A percentile compares a stretch with the other conserved stretches of the same genome.
phyloP scores from a whole-genome alignment of 352 stramenopile genomes.

The Pythium pyrilobum region DNA sequence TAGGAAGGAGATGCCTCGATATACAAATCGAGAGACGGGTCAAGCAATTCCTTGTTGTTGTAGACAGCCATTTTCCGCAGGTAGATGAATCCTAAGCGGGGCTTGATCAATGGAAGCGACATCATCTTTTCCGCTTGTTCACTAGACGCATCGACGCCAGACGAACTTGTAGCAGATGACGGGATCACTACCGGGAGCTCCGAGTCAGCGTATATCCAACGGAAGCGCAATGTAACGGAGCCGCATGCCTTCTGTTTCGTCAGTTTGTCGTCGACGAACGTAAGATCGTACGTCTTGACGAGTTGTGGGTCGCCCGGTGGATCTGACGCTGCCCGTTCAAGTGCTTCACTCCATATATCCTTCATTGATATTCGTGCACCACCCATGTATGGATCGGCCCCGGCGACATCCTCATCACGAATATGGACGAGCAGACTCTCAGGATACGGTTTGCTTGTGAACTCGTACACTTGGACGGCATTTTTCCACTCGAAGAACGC shows the following conservation, averaged over 20 bases:
- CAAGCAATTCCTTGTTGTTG: conserved; percentile 21
- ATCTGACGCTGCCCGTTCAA: not conserved
- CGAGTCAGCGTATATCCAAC: conserved; percentile 29
- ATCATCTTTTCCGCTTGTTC: not conserved
- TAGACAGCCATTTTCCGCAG: conserved; percentile 20
- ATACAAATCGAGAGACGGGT: conserved; percentile 33
- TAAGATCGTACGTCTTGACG: conserved; percentile 26
- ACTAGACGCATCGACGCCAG: not conserved
- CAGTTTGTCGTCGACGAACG: conserved; percentile 34
- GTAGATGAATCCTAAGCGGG: conserved; percentile 17
- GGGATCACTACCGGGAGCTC: conserved; percentile 18
- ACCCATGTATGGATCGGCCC: conserved; percentile 38
- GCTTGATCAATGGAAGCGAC: not conserved
- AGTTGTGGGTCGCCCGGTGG: conserved; percentile 22
- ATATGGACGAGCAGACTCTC: conserved; percentile 26
- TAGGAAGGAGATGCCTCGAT: conserved; percentile 20
- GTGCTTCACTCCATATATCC: conserved; percentile 24
- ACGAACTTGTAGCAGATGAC: not conserved
- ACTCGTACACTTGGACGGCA: conserved; percentile 34
- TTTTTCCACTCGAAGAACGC: conserved; percentile 47
- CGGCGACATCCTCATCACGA: conserved; percentile 36
- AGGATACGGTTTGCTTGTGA: conserved; percentile 29
- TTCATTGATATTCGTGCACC: conserved; percentile 27
- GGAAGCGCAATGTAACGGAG: conserved; percentile 31
- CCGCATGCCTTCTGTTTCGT: conserved; percentile 35